Evolutionary conservation across 352 stramenopile genomes (phyloP).

Genomic region (Pythium folliculosum): DNA sequence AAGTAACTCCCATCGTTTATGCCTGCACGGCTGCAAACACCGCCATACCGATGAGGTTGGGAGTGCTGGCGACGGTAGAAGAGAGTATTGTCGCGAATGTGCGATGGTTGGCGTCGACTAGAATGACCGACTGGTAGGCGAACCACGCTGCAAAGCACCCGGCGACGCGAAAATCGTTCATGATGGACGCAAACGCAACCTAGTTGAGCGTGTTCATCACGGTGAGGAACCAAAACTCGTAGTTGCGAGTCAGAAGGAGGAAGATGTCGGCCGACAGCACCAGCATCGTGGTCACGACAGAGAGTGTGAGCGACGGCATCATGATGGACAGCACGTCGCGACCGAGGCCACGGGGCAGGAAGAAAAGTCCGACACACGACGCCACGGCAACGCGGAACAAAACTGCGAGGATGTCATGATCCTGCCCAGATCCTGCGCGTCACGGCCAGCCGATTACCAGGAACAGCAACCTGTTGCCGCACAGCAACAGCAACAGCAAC

Average conservation of each 20-base stretch:
- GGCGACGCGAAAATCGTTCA: slow-evolving; percentile 1
- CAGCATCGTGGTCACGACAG: neutral
- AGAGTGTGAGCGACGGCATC: neutral
- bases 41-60: neutral
- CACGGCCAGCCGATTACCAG: too few relatives aligned
- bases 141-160: slow-evolving; percentile 2
- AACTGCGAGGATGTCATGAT: too few relatives aligned
- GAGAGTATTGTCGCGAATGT: slow-evolving; percentile 2
- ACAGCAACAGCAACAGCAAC: too few relatives aligned
- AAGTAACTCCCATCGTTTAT: slow-evolving; percentile 8
- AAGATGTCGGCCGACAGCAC: slow-evolving; percentile 11
- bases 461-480: too few relatives aligned
- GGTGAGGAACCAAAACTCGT: slow-evolving; percentile 23
- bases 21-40: neutral
- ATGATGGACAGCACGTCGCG: neutral
- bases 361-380: neutral
- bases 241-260: neutral
- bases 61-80: slow-evolving; percentile 1
- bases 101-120: slow-evolving; percentile 16
- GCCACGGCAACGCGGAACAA: slow-evolving; percentile 4
- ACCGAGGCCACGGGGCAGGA: neutral
- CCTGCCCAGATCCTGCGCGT: too few relatives aligned
- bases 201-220: slow-evolving; percentile 18
- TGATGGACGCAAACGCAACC: neutral
- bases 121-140: slow-evolving; percentile 5